Evolutionary conservation across 2,329 filamentous ascomycete genomes (phyloP).

Genomic region (Botryosphaeria dothidea): DNA sequence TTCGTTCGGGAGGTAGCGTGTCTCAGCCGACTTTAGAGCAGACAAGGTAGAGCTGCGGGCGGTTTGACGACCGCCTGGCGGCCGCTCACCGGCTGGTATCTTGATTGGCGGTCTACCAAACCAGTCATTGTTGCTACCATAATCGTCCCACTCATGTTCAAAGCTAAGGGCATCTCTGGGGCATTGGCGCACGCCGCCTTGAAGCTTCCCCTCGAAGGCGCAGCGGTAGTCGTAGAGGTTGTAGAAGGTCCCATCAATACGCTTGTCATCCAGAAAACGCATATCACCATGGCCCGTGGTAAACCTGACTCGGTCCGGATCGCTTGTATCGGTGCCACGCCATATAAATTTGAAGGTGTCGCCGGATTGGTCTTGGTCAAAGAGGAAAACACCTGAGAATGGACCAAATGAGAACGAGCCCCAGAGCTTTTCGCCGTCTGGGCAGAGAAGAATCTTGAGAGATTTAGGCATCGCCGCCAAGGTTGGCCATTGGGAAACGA

Average conservation of each 20-base stretch:
- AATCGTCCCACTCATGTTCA: neutral
- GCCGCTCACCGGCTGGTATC: neutral
- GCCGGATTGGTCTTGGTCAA: neutral
- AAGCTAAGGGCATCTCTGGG: neutral
- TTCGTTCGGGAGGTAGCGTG: constrained; percentile 21
- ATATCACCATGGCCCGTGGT: neutral
- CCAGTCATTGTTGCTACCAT: neutral
- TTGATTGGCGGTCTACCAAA: neutral
- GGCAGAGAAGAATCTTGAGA: neutral
- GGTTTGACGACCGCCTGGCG: neutral
- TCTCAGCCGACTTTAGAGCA: neutral
- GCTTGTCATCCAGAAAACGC: neutral
- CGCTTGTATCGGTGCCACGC: neutral
- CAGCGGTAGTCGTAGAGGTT: neutral
- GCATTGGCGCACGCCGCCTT: neutral
- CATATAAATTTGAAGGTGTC: neutral
- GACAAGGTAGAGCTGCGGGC: neutral
- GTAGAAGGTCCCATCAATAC: neutral
- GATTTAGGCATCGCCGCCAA: neutral
- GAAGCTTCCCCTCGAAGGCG: neutral
- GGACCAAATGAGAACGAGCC: neutral
- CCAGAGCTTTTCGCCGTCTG: neutral
- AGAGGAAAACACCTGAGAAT: neutral
- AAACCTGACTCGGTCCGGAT: neutral
- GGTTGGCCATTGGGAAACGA: neutral